Evolutionary conservation across 345 rosid species (phyloP).

Genomic region (Fremontodendron californicum): DNA sequence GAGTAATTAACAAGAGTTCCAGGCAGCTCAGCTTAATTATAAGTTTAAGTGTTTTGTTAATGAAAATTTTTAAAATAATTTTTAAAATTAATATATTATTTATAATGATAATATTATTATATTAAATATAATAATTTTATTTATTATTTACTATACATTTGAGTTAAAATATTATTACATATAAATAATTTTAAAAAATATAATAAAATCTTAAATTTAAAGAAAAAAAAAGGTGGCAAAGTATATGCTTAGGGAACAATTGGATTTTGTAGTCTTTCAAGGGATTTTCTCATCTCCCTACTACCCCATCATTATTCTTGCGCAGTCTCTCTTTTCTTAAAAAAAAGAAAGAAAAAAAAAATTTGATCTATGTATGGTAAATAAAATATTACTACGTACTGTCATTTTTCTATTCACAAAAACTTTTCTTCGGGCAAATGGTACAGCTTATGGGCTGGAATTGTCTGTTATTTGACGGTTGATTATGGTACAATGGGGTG

Average conservation of each 20-base stretch:
- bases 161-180: too few species aligned
- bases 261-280: slow-evolving; percentile 82
- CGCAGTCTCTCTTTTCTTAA: slow-evolving; percentile 18
- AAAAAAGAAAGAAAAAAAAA: not conserved
- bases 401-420: not conserved
- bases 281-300: slow-evolving; percentile 66
- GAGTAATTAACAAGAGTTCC: not conserved
- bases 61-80: too few species aligned
- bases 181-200: too few species aligned
- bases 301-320: slow-evolving; percentile 40
- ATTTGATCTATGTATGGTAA: slow-evolving; percentile 4
- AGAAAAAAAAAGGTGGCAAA: not conserved
- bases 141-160: not conserved
- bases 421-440: not conserved
- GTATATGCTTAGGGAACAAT: slow-evolving; percentile 38
- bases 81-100: too few species aligned
- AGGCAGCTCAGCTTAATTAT: not conserved
- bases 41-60: not conserved
- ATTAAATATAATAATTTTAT: not conserved
- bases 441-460: not conserved
- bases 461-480: not conserved
- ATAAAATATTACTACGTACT: not conserved
- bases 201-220: too few species aligned
- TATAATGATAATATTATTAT: too few species aligned
- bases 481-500: too few species aligned